A percentile compares a stretch with the other conserved stretches of the same genome.
phyloP scores from a whole-genome alignment of 257 asterid species.

The Anisodus tanguticus region DNA sequence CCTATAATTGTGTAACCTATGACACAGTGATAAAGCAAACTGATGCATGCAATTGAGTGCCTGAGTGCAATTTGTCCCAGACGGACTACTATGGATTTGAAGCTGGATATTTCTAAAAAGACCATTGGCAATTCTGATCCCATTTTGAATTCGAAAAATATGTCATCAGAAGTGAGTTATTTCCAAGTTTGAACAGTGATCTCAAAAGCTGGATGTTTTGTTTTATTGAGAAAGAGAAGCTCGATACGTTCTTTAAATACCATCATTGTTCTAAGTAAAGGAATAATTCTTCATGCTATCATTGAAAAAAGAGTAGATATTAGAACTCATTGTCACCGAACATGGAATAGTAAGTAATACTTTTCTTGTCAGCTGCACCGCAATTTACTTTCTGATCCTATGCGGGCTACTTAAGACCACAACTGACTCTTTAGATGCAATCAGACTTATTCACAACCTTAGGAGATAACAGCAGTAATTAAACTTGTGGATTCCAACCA shows the following conservation, averaged over 20 bases:
- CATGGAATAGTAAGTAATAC: background rate
- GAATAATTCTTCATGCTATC: background rate
- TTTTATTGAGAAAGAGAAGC: background rate
- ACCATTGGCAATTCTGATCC: background rate
- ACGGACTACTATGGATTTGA: background rate
- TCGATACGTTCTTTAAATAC: background rate
- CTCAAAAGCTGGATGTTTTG: background rate
- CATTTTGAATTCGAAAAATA: background rate
- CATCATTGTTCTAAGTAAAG: background rate
- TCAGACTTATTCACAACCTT: background rate
- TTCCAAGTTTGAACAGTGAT: constrained; percentile 23
- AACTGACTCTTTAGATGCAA: background rate
- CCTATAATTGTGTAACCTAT: constrained; percentile 7
- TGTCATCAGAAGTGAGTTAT: background rate
- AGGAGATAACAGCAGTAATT: background rate
- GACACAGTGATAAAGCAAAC: background rate
- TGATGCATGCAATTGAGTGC: background rate
- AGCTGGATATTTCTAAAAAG: background rate
- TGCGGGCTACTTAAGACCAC: background rate
- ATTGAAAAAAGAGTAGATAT: background rate
- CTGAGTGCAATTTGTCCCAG: background rate
- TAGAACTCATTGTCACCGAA: background rate
- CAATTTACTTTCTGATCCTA: constrained; percentile 17
- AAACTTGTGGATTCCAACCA: constrained; percentile 2
- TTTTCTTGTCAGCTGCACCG: background rate